A percentile compares a stretch with the other conserved stretches of the same genome.
Conservation (phyloP, 2,329 filamentous ascomycete genomes). For the Rhexocercosporidium sp. region DNA sequence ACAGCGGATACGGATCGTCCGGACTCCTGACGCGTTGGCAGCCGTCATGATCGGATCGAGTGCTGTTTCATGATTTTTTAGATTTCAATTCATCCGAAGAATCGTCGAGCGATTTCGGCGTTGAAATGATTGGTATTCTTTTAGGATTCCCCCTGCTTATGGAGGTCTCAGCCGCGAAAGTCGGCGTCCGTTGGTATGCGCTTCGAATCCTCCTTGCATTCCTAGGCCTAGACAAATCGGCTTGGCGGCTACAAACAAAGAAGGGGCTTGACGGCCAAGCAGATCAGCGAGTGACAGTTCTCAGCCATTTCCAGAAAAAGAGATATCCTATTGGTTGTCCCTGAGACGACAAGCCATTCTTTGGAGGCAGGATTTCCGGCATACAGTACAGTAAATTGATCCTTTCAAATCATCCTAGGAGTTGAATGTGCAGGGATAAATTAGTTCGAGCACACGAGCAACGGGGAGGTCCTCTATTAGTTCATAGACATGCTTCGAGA, state of each 20-base stretch:
- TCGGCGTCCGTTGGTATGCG: background rate
- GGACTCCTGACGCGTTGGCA: slow-evolving; percentile 1
- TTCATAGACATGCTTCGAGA: background rate
- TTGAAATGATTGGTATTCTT: background rate
- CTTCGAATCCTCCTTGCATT: background rate
- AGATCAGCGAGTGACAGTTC: slow-evolving; percentile 3
- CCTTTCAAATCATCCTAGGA: background rate
- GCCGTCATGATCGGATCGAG: slow-evolving; percentile 9
- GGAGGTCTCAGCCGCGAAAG: background rate
- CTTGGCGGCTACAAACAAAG: background rate
- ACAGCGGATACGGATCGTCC: background rate
- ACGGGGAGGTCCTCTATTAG: background rate
- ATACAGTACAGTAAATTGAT: background rate
- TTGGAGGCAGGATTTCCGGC: background rate
- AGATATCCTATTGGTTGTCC: background rate
- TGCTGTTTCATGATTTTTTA: slow-evolving; percentile 9
- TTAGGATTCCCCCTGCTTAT: background rate
- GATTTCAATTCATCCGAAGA: slow-evolving; percentile 4
- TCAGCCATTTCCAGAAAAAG: background rate
- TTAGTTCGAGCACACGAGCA: slow-evolving; percentile 6
- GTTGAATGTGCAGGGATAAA: background rate
- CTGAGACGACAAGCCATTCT: background rate
- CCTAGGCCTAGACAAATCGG: background rate
- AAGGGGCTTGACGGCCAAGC: background rate
- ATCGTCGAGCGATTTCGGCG: background rate